These are phyloP conservation scores for Rhododendron kiyosumense DNA, from an alignment of 148 eudicot genomes.

Conservation along the genomic window DNA sequence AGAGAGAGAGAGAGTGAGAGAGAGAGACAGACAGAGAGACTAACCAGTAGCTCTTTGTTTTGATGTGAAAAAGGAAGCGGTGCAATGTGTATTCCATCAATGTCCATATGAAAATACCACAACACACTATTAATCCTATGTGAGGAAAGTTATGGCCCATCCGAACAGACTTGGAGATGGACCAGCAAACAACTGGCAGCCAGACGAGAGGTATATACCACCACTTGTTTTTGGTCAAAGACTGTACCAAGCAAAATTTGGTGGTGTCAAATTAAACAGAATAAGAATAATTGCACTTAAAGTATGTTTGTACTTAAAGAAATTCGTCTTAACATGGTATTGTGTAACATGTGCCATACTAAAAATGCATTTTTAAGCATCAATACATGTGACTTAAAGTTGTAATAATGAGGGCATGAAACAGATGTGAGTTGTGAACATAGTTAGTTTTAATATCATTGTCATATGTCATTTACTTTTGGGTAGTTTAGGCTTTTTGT, in stretches of 20 bases:
- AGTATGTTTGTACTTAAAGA: neutral
- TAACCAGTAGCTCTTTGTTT: slow-evolving; percentile 83
- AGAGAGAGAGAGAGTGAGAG: neutral
- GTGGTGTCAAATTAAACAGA: neutral
- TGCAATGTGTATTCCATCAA: slow-evolving; percentile 79
- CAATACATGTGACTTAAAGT: neutral
- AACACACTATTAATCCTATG: slow-evolving; percentile 36
- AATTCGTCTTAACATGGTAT: neutral
- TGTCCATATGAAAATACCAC: slow-evolving; percentile 81
- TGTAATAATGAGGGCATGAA: neutral
- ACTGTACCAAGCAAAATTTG: slow-evolving; percentile 40
- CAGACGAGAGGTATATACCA: slow-evolving; percentile 78
- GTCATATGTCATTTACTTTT: neutral
- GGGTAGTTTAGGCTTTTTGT: neutral
- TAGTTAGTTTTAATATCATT: neutral
- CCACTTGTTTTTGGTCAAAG: slow-evolving; percentile 74
- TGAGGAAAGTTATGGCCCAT: slow-evolving; percentile 49
- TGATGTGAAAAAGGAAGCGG: slow-evolving; percentile 91
- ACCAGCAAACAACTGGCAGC: slow-evolving; percentile 86
- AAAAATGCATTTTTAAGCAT: neutral
- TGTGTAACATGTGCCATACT: neutral
- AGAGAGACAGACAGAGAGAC: slow-evolving; percentile 11
- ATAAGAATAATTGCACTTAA: neutral
- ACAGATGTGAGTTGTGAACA: neutral
- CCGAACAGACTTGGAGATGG: slow-evolving; percentile 37